A percentile compares a stretch with the other conserved stretches of the same genome.
phyloP scores from a whole-genome alignment of 768 basidiomycete species.

The Auricularia sp. region DNA sequence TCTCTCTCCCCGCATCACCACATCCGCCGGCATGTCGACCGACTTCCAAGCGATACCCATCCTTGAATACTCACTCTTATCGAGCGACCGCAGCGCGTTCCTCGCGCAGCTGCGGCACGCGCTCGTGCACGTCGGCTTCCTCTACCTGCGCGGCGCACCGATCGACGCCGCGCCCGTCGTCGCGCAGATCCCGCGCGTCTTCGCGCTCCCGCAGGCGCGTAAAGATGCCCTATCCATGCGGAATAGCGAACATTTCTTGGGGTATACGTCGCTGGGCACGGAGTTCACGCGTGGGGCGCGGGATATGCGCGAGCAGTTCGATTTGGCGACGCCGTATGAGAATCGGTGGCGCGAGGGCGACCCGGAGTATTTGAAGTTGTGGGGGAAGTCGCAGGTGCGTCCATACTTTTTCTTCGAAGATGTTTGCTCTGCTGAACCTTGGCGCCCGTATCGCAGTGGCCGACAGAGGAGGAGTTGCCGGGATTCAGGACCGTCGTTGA shows the following conservation, averaged over 20 bases:
- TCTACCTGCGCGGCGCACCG: slow-evolving; percentile 42
- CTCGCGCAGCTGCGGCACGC: background rate
- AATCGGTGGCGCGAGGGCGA: slow-evolving; percentile 51
- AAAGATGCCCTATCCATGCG: slow-evolving; percentile 63
- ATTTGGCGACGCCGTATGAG: slow-evolving; percentile 60
- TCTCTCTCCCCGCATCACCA: too few relatives aligned
- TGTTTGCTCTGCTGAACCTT: background rate
- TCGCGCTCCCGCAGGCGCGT: slow-evolving; percentile 53
- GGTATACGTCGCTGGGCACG: slow-evolving; percentile 61
- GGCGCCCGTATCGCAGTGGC: slow-evolving; percentile 46
- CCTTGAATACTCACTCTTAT: background rate
- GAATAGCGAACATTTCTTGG: slow-evolving; percentile 70
- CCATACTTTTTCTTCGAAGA: background rate
- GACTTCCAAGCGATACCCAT: background rate
- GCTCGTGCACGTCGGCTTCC: background rate
- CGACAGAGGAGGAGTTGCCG: slow-evolving; percentile 57
- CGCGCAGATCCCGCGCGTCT: slow-evolving; percentile 56
- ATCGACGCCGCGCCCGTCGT: slow-evolving; percentile 40
- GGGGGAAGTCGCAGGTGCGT: slow-evolving; percentile 67
- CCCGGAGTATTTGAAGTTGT: slow-evolving; percentile 58
- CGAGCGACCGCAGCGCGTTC: background rate
- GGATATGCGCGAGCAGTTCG: slow-evolving; percentile 74
- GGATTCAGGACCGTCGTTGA: slow-evolving; percentile 54
- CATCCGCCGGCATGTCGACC: background rate
- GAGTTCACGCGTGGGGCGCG: slow-evolving; percentile 66